A percentile compares a stretch with the other conserved stretches of the same genome.
Conservation (phyloP, 176 grass and related monocot genomes). For the Bonia amplexicaulis region DNA sequence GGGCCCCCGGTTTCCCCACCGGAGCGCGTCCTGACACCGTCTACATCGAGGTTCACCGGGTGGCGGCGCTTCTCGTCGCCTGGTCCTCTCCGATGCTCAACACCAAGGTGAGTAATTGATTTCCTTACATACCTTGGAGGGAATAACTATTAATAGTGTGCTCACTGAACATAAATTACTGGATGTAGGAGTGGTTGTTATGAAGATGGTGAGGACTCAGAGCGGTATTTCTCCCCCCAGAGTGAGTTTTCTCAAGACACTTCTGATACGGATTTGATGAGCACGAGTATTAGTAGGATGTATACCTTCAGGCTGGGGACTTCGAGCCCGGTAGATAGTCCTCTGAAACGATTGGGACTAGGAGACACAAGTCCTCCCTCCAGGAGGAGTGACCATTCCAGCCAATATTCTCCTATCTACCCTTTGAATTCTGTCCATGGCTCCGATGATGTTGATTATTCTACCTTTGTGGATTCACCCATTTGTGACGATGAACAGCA, state of each 20-base stretch:
- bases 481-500: slow-evolving; percentile 26
- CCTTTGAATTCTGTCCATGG: slow-evolving; percentile 35
- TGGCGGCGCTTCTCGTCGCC: slow-evolving; percentile 42
- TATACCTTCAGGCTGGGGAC: slow-evolving; percentile 56
- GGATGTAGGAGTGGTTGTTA: slow-evolving; percentile 57
- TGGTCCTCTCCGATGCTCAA: slow-evolving; percentile 37
- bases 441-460: slow-evolving; percentile 37
- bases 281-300: slow-evolving; percentile 51
- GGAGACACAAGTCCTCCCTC: slow-evolving; percentile 57
- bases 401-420: slow-evolving; percentile 43
- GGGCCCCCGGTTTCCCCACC: slow-evolving; percentile 26
- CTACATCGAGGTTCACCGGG: slow-evolving; percentile 4
- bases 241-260: slow-evolving; percentile 69
- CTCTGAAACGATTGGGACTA: slow-evolving; percentile 40
- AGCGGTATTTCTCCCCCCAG: slow-evolving; percentile 56
- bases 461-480: slow-evolving; percentile 35
- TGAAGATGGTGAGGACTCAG: slow-evolving; percentile 56
- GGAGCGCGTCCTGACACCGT: slow-evolving; percentile 29
- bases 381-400: slow-evolving; percentile 21
- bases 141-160: neutral
- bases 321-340: slow-evolving; percentile 61
- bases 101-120: slow-evolving; percentile 37
- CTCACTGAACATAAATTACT: slow-evolving; percentile 12
- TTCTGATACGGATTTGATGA: slow-evolving; percentile 71
- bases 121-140: neutral